Evolutionary conservation across 305 asterid species (phyloP).

Genomic region (Plantago rigida): DNA sequence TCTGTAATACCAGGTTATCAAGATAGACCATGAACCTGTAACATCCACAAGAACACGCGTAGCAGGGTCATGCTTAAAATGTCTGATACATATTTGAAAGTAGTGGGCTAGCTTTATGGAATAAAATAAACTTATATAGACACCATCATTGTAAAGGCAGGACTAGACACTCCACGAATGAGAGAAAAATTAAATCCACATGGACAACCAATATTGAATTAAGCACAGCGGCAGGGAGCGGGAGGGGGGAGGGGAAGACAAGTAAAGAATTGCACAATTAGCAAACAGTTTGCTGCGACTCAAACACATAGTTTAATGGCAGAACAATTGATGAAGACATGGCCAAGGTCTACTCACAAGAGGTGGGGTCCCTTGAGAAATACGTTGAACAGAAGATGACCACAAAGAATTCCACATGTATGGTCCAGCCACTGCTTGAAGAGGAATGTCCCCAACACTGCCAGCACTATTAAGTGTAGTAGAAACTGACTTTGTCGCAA

Average conservation of each 20-base stretch:
- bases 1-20: too few relatives aligned
- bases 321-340: conserved; percentile 9
- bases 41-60: too few relatives aligned
- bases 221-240: not conserved
- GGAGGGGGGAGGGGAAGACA: not conserved
- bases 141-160: not conserved
- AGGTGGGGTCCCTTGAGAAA: conserved; percentile 99
- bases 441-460: conserved; percentile 60
- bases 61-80: too few relatives aligned
- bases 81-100: too few relatives aligned
- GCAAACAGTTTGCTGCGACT: not conserved
- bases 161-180: not conserved
- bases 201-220: not conserved
- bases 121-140: not conserved
- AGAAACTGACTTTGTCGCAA: conserved; percentile 53
- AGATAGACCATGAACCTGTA: too few relatives aligned
- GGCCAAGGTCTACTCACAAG: conserved; percentile 55
- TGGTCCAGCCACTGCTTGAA: conserved; percentile 93
- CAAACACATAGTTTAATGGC: conserved; percentile 1
- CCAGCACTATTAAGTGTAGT: conserved; percentile 73
- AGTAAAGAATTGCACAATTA: not conserved
- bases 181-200: not conserved
- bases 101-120: too few relatives aligned
- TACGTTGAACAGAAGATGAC: conserved; percentile 88
- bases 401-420: conserved; percentile 87